Percentiles rank a stretch among this genome's conserved stretches.
phyloP scores from a whole-genome alignment of 1,284 basidiomycete species.

The Tilletiopsis washingtonensis region DNA sequence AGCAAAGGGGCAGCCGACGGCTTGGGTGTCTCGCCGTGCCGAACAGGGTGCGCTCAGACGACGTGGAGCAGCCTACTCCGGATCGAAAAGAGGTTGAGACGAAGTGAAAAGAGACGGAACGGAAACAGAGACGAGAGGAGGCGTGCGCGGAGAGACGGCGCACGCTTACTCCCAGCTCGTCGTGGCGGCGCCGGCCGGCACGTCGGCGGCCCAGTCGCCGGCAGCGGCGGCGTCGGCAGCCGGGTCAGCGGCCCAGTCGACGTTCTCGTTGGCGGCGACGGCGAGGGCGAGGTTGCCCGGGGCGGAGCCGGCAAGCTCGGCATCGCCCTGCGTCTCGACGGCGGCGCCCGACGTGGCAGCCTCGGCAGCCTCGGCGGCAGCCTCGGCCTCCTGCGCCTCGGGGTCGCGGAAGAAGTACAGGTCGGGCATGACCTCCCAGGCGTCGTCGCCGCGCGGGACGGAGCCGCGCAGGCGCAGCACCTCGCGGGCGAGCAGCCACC shows the following conservation, averaged over 20 bases:
- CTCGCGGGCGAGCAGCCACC: conserved; percentile 98
- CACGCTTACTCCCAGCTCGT: conserved; percentile 24
- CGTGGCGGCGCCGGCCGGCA: conserved; percentile 10
- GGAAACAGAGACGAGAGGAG: too few relatives aligned
- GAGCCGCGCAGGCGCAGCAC: conserved; percentile 90
- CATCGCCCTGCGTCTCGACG: conserved; percentile 24
- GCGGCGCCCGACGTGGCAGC: conserved; percentile 59
- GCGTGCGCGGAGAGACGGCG: too few relatives aligned
- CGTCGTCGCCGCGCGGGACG: conserved; percentile 77
- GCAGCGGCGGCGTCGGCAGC: conserved; percentile 23
- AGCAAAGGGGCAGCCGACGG: too few relatives aligned
- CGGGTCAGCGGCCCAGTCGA: conserved; percentile 75
- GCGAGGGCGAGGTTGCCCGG: conserved; percentile 36
- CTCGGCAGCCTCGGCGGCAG: conserved; percentile 74
- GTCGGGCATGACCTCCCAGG: conserved; percentile 96
- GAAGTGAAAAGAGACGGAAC: too few relatives aligned
- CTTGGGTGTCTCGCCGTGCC: too few relatives aligned
- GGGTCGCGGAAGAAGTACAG: conserved; percentile 99
- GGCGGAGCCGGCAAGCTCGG: conserved; percentile 21
- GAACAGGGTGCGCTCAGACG: too few relatives aligned
- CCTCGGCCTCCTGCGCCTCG: conserved; percentile 95
- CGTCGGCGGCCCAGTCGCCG: conserved; percentile 47
- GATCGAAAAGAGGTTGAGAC: too few relatives aligned
- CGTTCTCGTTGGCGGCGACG: conserved; percentile 50
- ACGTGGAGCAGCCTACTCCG: too few relatives aligned